Evolutionary conservation across 2,329 filamentous ascomycete genomes (phyloP).

Genomic region (Sporothrix brunneoviolacea): DNA sequence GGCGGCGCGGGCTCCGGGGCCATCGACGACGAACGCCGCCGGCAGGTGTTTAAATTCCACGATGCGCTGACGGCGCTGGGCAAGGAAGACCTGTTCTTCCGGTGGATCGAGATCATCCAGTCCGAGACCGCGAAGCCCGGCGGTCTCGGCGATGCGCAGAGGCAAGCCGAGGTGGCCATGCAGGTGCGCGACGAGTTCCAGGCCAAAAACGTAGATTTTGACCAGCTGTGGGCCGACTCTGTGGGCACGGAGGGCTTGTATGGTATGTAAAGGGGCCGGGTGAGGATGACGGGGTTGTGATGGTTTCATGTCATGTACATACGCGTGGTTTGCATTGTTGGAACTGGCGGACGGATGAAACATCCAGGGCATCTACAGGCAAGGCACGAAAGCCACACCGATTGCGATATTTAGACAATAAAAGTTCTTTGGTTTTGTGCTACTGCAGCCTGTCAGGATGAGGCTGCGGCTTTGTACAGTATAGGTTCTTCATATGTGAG

Average conservation of each 20-base stretch:
- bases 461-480: no score
- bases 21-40: conserved; percentile 54
- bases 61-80: conserved; percentile 67
- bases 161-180: conserved; percentile 63
- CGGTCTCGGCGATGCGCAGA: conserved; percentile 63
- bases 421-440: conserved; percentile 11
- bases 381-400: no score
- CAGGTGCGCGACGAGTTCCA: conserved; percentile 73
- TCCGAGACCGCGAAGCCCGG: conserved; percentile 74
- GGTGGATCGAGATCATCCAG: conserved; percentile 89
- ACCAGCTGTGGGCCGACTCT: conserved; percentile 67
- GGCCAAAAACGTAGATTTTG: conserved; percentile 72
- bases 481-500: no score
- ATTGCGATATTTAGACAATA: no score
- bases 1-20: neutral
- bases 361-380: no score
- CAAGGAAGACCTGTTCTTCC: conserved; percentile 84
- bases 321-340: neutral
- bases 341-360: no score
- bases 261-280: conserved; percentile 24
- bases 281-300: neutral
- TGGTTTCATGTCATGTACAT: neutral
- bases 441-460: no score
- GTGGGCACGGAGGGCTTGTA: conserved; percentile 34
- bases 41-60: conserved; percentile 74